Evolutionary conservation across 176 grass and related monocot genomes (phyloP), one percentile per base, ranked within the genome.

Genomic region (Zoysia japonica): DNA sequence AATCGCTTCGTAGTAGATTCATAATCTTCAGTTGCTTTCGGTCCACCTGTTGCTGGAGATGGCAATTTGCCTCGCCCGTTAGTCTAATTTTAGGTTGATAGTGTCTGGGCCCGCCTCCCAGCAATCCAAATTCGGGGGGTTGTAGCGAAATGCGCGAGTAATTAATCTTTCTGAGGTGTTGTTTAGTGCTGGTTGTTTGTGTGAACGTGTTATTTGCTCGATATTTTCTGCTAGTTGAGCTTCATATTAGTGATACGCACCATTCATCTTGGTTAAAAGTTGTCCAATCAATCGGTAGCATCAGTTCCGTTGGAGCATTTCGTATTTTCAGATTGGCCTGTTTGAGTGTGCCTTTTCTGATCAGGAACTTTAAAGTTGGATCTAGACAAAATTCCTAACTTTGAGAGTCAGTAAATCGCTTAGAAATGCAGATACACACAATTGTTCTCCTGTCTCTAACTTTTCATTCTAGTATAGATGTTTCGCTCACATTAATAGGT

Each of bases 391-490:
- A 51, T 28, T 28, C 39, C 16, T 11, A 73, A 61, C n/a, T 5
- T 6, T 43, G 12, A 43, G 16, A 9, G 37, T 16, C 28, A 28
- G 1, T 67, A 14, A 28, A 68, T 38, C 47, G 28, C 40, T 46
- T 4, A 16, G 2, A 67, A 61, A 60, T 59, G 28, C 14, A 59
- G 42, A 40, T 20, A 0, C 2, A 7, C 8, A n/a, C 16, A 57
- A 7, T 57, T 19, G 16, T 84, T 69, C 36, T 61, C 56, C 8
- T 40, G 15, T 38, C 36, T 20, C 16, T 49, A 47, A 17, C 9
- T 81, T 55, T 63, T 63, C 68, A 43, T 50, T 72, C 43, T 81
- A 55, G 68, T 17, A 80, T 17, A 80, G 28, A 17, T 80, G 53
- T 16, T 70, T 17, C 39, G 51, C 60, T 56, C 66, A 2, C 52